A percentile compares a stretch with the other conserved stretches of the same genome.
phyloP scores from a whole-genome alignment of 2,329 filamentous ascomycete species.

The Diplodia seriata region DNA sequence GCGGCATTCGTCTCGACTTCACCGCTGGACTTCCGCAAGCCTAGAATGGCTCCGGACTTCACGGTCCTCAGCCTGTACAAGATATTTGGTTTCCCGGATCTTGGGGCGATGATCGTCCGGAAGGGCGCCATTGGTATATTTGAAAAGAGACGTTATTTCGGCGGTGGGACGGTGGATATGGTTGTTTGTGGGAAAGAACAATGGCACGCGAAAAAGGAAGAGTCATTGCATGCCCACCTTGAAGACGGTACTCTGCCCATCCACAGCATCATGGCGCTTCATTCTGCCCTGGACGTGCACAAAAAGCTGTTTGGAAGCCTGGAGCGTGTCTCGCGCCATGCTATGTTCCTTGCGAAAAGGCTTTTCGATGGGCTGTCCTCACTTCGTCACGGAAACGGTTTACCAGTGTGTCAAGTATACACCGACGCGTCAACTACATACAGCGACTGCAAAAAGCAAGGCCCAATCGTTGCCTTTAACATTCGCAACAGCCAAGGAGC shows the following conservation, averaged over 20 bases:
- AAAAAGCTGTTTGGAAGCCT: slow-evolving; percentile 74
- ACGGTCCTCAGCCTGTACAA: slow-evolving; percentile 91
- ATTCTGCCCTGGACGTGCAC: slow-evolving; percentile 75
- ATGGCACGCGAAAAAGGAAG: slow-evolving; percentile 81
- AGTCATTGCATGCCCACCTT: slow-evolving; percentile 76
- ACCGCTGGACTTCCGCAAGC: slow-evolving; percentile 71
- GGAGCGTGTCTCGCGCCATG: slow-evolving; percentile 72
- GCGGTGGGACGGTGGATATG: slow-evolving; percentile 92
- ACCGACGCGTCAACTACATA: slow-evolving; percentile 51
- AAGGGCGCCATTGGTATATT: slow-evolving; percentile 72
- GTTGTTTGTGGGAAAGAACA: slow-evolving; percentile 77
- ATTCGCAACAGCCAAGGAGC: slow-evolving; percentile 70
- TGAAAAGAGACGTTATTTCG: slow-evolving; percentile 78
- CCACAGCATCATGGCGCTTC: slow-evolving; percentile 86
- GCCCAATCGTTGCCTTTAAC: slow-evolving; percentile 86
- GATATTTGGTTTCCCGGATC: slow-evolving; percentile 95
- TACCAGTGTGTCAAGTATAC: slow-evolving; percentile 72
- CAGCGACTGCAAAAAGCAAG: slow-evolving; percentile 58
- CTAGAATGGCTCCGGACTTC: slow-evolving; percentile 76
- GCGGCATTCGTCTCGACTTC: slow-evolving; percentile 81
- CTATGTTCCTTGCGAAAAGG: slow-evolving; percentile 66
- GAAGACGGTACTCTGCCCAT: slow-evolving; percentile 93
- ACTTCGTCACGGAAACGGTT: slow-evolving; percentile 73
- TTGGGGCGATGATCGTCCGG: slow-evolving; percentile 83
- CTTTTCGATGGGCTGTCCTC: slow-evolving; percentile 65